Evolutionary conservation across 2,329 filamentous ascomycete species (phyloP).

Genomic region (Botrytis squamosa): DNA sequence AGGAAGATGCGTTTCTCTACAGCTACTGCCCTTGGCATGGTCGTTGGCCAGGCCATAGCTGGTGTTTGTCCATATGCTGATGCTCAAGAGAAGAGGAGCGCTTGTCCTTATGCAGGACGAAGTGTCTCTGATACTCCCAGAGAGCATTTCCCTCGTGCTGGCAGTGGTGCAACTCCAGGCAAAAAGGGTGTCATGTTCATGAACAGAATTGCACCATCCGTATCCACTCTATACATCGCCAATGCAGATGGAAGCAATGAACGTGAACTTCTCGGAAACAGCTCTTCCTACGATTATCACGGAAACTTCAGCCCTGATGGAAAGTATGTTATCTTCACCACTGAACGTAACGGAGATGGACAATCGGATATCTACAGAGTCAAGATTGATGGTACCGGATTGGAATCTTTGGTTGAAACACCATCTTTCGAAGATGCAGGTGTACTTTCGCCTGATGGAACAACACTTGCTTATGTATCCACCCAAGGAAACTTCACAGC

Average conservation of each 20-base stretch:
- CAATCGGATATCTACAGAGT: constrained; percentile 45
- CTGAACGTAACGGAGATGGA: constrained; percentile 45
- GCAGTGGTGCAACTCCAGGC: not conserved
- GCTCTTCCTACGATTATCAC: constrained; percentile 43
- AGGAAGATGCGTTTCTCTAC: constrained; percentile 8
- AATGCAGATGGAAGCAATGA: constrained; percentile 44
- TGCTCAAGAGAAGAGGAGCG: not conserved
- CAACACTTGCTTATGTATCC: constrained; percentile 43
- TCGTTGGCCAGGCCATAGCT: not conserved
- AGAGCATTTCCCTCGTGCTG: not conserved
- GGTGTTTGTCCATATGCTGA: not conserved
- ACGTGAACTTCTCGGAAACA: constrained; percentile 36
- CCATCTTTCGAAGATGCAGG: constrained; percentile 42
- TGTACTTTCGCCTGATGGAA: constrained; percentile 43
- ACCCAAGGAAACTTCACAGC: constrained; percentile 41
- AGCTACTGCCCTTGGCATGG: not conserved
- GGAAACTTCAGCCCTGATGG: constrained; percentile 42
- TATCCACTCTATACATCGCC: constrained; percentile 36
- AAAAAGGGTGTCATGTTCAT: constrained; percentile 33
- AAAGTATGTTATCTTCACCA: constrained; percentile 44
- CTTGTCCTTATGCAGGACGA: constrained; percentile 4
- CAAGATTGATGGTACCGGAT: constrained; percentile 39
- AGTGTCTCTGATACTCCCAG: not conserved
- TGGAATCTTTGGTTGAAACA: constrained; percentile 41
- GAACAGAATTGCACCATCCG: constrained; percentile 43